A percentile compares a stretch with the other conserved stretches of the same genome.
These are phyloP conservation scores for Fagopyrum homotropicum DNA, from an alignment of 148 eudicot genomes.

Conservation along the genomic window DNA sequence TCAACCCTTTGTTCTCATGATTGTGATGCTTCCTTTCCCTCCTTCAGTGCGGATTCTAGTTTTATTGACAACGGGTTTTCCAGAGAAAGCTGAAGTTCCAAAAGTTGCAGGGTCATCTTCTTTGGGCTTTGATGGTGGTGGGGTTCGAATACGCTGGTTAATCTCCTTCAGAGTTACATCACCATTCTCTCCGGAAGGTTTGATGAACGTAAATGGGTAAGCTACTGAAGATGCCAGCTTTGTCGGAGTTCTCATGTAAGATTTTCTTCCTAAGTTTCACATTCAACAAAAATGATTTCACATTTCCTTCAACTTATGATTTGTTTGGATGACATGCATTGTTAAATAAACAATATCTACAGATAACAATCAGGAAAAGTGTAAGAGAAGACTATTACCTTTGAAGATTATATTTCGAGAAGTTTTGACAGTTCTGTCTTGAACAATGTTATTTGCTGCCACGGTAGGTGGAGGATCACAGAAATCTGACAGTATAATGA, in stretches of 20 bases:
- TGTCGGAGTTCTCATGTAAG: slow-evolving; percentile 60
- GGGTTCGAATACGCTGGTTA: slow-evolving; percentile 68
- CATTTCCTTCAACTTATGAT: not conserved
- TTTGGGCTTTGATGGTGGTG: slow-evolving; percentile 48
- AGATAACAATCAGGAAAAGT: not conserved
- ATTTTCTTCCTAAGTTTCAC: slow-evolving; percentile 28
- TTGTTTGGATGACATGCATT: not conserved
- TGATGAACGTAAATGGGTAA: slow-evolving; percentile 76
- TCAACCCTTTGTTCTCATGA: slow-evolving; percentile 96
- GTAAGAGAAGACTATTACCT: slow-evolving; percentile 35
- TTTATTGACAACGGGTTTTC: slow-evolving; percentile 90
- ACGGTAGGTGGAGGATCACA: slow-evolving; percentile 29
- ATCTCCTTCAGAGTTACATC: slow-evolving; percentile 89
- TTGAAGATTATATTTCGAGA: slow-evolving; percentile 55
- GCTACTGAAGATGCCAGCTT: slow-evolving; percentile 62
- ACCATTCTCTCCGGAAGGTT: slow-evolving; percentile 72
- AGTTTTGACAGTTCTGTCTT: slow-evolving; percentile 31
- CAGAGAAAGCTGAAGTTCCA: slow-evolving; percentile 84
- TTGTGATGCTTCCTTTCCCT: slow-evolving; percentile 94
- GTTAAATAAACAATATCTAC: not conserved
- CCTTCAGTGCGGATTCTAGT: slow-evolving; percentile 94
- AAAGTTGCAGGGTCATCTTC: slow-evolving; percentile 40
- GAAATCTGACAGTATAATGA: slow-evolving; percentile 31
- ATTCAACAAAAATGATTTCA: not conserved
- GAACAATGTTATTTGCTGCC: slow-evolving; percentile 25